These are phyloP conservation scores for Dactylellina drechsleri DNA, from an alignment of 2,329 filamentous ascomycete genomes.

Conservation along the genomic window DNA sequence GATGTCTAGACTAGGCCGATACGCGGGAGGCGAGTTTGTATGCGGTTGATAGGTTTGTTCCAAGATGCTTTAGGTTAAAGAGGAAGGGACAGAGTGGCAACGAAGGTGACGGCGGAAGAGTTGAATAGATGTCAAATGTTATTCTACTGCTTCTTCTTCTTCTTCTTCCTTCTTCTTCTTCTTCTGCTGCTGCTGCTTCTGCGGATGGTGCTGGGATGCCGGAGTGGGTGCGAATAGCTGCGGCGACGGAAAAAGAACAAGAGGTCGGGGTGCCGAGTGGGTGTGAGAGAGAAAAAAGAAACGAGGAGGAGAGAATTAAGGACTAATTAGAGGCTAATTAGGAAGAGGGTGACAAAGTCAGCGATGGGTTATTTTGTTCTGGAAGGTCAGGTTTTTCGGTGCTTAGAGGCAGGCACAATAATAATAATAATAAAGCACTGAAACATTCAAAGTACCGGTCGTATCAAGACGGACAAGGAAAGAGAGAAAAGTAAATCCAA, in stretches of 20 bases:
- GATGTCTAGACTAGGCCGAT: neutral
- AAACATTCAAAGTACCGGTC: no score
- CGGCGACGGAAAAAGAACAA: slow-evolving; percentile 30
- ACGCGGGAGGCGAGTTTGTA: neutral
- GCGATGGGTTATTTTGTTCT: slow-evolving; percentile 13
- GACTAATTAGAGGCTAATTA: no score
- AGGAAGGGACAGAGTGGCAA: neutral
- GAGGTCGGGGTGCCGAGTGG: slow-evolving; percentile 17
- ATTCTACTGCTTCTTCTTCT: no score
- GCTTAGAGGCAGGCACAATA: slow-evolving; percentile 1
- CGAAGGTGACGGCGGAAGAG: neutral
- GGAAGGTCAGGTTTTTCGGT: slow-evolving; percentile 33
- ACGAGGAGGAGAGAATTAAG: slow-evolving; percentile 12
- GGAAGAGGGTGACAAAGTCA: no score
- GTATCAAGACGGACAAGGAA: no score
- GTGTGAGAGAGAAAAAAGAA: slow-evolving; percentile 23
- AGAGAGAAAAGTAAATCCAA: no score
- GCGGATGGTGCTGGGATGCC: no score
- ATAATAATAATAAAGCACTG: neutral
- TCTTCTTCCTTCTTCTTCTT: no score
- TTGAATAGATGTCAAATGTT: slow-evolving; percentile 35
- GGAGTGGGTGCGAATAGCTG: slow-evolving; percentile 23
- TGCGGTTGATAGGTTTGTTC: neutral
- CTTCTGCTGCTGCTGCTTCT: no score
- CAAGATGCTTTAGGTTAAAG: neutral